Conservation (phyloP, 2,329 filamentous ascomycete genomes). For the Penicillium italicum region DNA sequence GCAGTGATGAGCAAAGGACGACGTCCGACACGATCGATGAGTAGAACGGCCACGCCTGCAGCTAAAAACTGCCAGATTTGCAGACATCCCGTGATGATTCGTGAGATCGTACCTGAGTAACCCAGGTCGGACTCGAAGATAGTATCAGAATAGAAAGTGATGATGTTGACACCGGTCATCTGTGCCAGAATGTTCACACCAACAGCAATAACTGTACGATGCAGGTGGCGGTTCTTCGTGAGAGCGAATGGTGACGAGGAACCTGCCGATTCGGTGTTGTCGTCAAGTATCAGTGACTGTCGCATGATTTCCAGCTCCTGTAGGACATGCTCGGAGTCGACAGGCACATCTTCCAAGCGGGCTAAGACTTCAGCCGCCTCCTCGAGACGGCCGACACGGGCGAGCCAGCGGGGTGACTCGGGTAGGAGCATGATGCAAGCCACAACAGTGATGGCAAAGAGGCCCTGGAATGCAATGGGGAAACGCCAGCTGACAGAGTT, state of each 20-base stretch:
- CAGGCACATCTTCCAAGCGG: slow-evolving; percentile 44
- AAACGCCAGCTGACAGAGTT: slow-evolving; percentile 29
- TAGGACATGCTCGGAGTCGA: slow-evolving; percentile 46
- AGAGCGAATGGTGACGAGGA: slow-evolving; percentile 20
- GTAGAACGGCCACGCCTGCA: slow-evolving; percentile 18
- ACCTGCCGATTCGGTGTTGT: neutral
- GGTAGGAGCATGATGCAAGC: slow-evolving; percentile 37
- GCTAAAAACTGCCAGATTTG: slow-evolving; percentile 26
- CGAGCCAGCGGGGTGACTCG: slow-evolving; percentile 53
- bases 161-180: slow-evolving; percentile 31
- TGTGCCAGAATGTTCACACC: slow-evolving; percentile 29
- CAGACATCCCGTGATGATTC: slow-evolving; percentile 26
- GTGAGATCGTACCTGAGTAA: slow-evolving; percentile 19
- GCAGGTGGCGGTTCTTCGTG: slow-evolving; percentile 25
- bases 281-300: slow-evolving; percentile 42
- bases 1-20: slow-evolving; percentile 32
- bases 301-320: slow-evolving; percentile 35
- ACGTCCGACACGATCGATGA: slow-evolving; percentile 39
- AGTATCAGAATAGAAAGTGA: slow-evolving; percentile 31
- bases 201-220: slow-evolving; percentile 25
- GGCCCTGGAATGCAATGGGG: slow-evolving; percentile 31
- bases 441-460: slow-evolving; percentile 36
- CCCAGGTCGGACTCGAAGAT: slow-evolving; percentile 27
- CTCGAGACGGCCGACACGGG: slow-evolving; percentile 48
- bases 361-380: slow-evolving; percentile 47